Conservation (phyloP, 2,329 filamentous ascomycete species). For the Sclerotinia borealis region DNA sequence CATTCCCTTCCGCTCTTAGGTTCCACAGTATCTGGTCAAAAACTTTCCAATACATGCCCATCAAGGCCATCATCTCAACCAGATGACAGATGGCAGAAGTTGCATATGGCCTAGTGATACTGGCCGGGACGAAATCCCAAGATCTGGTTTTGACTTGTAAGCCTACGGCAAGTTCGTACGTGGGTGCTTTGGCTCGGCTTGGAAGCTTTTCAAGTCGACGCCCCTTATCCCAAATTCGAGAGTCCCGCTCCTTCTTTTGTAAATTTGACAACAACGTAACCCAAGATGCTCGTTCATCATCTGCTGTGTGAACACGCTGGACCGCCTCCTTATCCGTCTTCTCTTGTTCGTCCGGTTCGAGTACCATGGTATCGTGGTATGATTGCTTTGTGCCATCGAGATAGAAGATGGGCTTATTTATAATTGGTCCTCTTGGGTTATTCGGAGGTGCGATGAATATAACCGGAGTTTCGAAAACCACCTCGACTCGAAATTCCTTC, state of each 20-base stretch:
- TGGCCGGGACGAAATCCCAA: constrained; percentile 36
- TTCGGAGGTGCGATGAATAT: constrained; percentile 29
- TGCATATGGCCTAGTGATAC: constrained; percentile 34
- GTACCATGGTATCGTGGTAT: constrained; percentile 23
- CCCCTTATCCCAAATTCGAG: constrained; percentile 37
- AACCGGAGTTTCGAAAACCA: constrained; percentile 34
- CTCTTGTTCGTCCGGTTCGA: constrained; percentile 7
- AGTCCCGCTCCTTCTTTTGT: constrained; percentile 45
- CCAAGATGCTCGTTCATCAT: constrained; percentile 53
- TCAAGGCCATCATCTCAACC: constrained; percentile 33
- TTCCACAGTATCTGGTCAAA: constrained; percentile 47
- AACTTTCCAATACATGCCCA: constrained; percentile 52
- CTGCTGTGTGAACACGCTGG: constrained; percentile 43
- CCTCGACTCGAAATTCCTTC: constrained; percentile 35
- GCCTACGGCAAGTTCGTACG: constrained; percentile 26
- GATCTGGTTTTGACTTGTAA: constrained; percentile 32
- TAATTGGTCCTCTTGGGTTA: constrained; percentile 28
- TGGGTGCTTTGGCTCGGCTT: constrained; percentile 9
- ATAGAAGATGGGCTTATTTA: constrained; percentile 20
- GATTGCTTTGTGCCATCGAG: constrained; percentile 25
- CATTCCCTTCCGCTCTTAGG: constrained; percentile 39
- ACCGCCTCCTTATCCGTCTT: constrained; percentile 15
- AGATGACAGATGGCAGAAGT: constrained; percentile 34
- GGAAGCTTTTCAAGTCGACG: constrained; percentile 11
- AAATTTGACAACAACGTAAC: constrained; percentile 44